Conservation (phyloP, 306 rosid species). For the Medicago arabica region DNA sequence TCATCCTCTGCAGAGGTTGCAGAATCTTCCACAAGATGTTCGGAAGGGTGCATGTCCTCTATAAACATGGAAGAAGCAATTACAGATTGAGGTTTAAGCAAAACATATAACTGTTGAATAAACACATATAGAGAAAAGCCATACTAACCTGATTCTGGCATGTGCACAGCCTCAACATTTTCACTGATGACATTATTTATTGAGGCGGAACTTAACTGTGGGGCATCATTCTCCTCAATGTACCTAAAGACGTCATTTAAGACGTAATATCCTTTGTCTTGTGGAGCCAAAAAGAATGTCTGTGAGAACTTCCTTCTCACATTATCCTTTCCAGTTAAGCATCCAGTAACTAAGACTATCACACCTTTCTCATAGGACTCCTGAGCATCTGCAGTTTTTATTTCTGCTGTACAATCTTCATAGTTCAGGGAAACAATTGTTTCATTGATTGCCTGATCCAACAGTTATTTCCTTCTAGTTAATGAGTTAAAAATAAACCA, state of each 20-base stretch:
- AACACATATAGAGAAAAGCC: constrained; percentile 25
- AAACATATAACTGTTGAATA: constrained; percentile 7
- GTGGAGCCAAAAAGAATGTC: constrained; percentile 96
- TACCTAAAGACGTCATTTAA: constrained; percentile 94
- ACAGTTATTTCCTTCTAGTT: constrained; percentile 32
- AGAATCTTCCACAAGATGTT: constrained; percentile 63
- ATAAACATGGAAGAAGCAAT: constrained; percentile 44
- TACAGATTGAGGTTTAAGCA: constrained; percentile 31
- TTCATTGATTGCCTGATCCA: constrained; percentile 86
- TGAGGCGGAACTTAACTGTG: constrained; percentile 51
- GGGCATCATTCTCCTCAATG: constrained; percentile 67
- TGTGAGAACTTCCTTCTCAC: constrained; percentile 84
- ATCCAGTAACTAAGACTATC: constrained; percentile 91
- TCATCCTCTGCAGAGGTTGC: constrained; percentile 61
- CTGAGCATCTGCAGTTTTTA: constrained; percentile 96
- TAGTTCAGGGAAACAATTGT: constrained; percentile 79
- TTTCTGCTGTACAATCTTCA: constrained; percentile 89
- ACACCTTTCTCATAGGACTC: constrained; percentile 88
- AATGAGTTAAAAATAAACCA: constrained; percentile 29
- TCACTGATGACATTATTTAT: constrained; percentile 52
- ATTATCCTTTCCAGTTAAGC: constrained; percentile 92
- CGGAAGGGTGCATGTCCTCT: constrained; percentile 67
- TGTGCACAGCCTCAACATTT: constrained; percentile 50
- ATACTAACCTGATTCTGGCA: constrained; percentile 74
- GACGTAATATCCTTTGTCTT: constrained; percentile 91